phyloP scores from a whole-genome alignment of 768 basidiomycete species.

The Boletus vinaceobasis region DNA sequence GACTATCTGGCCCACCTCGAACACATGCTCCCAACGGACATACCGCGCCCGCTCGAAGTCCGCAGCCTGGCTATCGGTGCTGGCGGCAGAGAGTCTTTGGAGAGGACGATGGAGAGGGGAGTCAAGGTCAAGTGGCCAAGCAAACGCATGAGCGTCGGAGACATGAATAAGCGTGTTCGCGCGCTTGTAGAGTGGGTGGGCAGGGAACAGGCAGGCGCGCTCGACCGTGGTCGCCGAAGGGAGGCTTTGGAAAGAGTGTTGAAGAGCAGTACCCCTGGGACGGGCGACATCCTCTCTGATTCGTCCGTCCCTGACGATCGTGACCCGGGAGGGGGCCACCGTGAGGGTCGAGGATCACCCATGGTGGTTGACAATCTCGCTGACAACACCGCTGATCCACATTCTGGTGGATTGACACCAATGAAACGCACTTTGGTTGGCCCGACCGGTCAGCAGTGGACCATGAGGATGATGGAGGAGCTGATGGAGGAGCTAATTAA shows the following conservation, averaged over 20 bases:
- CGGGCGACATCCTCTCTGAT: conserved; percentile 5
- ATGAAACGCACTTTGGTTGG: conserved; percentile 7
- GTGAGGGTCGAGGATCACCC: conserved; percentile 21
- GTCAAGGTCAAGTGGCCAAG: conserved; percentile 92
- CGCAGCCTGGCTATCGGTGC: conserved; percentile 44
- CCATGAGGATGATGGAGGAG: conserved; percentile 87
- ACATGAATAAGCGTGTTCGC: conserved; percentile 94
- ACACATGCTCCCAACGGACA: conserved; percentile 73
- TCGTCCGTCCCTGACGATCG: conserved; percentile 13
- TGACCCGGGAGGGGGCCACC: conserved; percentile 9
- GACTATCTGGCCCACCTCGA: conserved; percentile 90
- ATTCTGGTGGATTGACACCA: conserved; percentile 6
- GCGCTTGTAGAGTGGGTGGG: conserved; percentile 93
- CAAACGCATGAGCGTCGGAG: conserved; percentile 92
- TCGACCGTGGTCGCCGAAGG: conserved; percentile 65
- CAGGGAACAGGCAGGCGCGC: conserved; percentile 74
- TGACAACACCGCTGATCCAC: conserved; percentile 15
- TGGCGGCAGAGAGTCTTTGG: conserved; percentile 51
- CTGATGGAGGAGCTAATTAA: conserved; percentile 84
- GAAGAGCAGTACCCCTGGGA: conserved; percentile 13
- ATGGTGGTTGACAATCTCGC: conserved; percentile 34
- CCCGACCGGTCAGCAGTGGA: conserved; percentile 31
- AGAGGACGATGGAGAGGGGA: conserved; percentile 66
- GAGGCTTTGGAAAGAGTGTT: conserved; percentile 64
- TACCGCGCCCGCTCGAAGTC: conserved; percentile 72